phyloP scores from a whole-genome alignment of 2,329 filamentous ascomycete genomes.

The Cladosporium sp. region DNA sequence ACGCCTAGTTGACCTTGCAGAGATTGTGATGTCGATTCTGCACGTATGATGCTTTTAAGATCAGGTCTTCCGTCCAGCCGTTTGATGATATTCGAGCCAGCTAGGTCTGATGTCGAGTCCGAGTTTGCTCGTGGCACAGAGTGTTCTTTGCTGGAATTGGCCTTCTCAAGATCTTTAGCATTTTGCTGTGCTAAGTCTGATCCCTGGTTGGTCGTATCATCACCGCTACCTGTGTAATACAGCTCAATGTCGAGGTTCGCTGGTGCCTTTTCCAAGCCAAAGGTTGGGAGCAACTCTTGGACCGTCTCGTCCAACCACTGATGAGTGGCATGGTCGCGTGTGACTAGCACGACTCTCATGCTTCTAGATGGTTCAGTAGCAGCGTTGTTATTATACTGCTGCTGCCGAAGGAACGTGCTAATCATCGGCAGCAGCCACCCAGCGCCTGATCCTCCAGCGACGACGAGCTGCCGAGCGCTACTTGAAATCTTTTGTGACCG shows the following conservation, averaged over 20 bases:
- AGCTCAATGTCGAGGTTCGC: constrained; percentile 17
- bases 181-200: too few species aligned
- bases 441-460: constrained; percentile 55
- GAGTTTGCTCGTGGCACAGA: background rate
- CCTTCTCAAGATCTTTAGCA: background rate
- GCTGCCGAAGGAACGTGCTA: constrained; percentile 32
- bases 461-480: constrained; percentile 44
- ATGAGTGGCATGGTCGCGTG: constrained; percentile 32
- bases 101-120: background rate
- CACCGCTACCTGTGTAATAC: constrained; percentile 16
- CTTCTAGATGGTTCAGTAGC: constrained; percentile 13
- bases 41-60: constrained; percentile 24
- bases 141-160: too few species aligned
- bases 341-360: constrained; percentile 32
- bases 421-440: constrained; percentile 50
- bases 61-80: constrained; percentile 31
- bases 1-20: constrained; percentile 23
- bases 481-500: constrained; percentile 33
- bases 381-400: background rate
- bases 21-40: background rate
- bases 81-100: constrained; percentile 2
- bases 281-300: constrained; percentile 18
- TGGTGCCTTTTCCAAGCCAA: constrained; percentile 12
- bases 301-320: constrained; percentile 36
- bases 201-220: background rate